Evolutionary conservation across 2,329 filamentous ascomycete genomes (phyloP).

Genomic region (Apiospora malaysiana): DNA sequence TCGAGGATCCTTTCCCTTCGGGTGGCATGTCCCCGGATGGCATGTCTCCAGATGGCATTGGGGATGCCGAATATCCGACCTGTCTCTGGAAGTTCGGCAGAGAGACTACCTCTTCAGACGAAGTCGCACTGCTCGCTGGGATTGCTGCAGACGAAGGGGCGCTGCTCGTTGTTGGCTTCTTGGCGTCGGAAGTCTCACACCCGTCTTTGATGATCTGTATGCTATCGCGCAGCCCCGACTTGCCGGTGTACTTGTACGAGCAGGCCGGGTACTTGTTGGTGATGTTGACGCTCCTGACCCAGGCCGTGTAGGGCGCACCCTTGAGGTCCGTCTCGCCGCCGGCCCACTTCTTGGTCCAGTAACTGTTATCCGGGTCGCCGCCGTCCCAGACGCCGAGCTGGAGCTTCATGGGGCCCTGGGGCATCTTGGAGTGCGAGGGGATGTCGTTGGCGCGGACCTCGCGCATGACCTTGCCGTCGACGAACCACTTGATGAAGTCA

Average conservation of each 20-base stretch:
- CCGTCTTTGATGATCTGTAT: slow-evolving; percentile 21
- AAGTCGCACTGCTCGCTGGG: neutral
- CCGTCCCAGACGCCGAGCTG: slow-evolving; percentile 41
- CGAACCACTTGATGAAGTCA: slow-evolving; percentile 36
- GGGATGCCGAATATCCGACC: neutral
- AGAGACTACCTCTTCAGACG: neutral
- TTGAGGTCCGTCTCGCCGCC: slow-evolving; percentile 39
- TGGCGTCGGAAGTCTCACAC: neutral
- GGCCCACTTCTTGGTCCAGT: slow-evolving; percentile 40
- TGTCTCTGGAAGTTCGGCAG: neutral
- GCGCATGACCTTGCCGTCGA: slow-evolving; percentile 37
- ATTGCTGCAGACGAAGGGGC: neutral
- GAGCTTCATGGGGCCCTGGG: slow-evolving; percentile 40
- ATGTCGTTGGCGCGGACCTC: slow-evolving; percentile 26
- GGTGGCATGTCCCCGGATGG: neutral
- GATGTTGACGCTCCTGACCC: slow-evolving; percentile 41
- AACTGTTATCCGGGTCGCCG: slow-evolving; percentile 36
- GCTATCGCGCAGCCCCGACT: slow-evolving; percentile 28
- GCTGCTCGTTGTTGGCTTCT: neutral
- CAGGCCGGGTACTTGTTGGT: slow-evolving; percentile 41
- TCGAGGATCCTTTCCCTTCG: neutral
- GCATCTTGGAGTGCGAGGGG: slow-evolving; percentile 32
- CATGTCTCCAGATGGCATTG: neutral
- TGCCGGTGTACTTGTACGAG: slow-evolving; percentile 38
- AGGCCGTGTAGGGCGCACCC: slow-evolving; percentile 36